Conservation (phyloP, 108 stramenopile species). For the Cylindrotheca closterium region DNA sequence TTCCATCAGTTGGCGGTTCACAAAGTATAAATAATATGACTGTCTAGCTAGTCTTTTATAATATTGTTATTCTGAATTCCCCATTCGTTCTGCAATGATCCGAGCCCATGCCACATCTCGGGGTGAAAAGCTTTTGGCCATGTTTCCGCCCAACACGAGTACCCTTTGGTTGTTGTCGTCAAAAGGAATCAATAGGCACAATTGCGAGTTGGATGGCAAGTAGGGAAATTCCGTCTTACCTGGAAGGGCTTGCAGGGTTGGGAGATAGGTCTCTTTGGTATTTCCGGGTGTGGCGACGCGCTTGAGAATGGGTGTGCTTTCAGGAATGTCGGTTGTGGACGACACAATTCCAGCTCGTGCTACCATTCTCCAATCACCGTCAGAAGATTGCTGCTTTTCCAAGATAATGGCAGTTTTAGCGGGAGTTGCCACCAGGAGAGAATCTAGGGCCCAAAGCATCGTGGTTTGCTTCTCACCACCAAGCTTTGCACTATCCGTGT, state of each 20-base stretch:
- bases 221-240: constrained; percentile 79
- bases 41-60: too few relatives aligned
- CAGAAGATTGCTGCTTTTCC: constrained; percentile 10
- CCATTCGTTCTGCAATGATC: constrained; percentile 65
- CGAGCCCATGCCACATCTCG: constrained; percentile 82
- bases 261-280: constrained; percentile 73
- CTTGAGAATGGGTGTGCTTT: constrained; percentile 71
- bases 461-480: not conserved
- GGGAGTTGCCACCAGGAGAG: constrained; percentile 64
- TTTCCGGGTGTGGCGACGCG: constrained; percentile 47
- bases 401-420: constrained; percentile 68
- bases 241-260: constrained; percentile 81
- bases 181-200: constrained; percentile 61
- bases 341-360: constrained; percentile 64
- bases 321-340: constrained; percentile 14
- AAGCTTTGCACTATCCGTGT: not conserved
- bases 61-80: constrained; percentile 6
- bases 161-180: constrained; percentile 15
- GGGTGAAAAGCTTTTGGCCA: constrained; percentile 78
- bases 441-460: constrained; percentile 56
- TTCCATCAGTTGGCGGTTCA: not conserved
- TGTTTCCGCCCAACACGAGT: constrained; percentile 73
- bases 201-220: constrained; percentile 76
- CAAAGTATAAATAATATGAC: not conserved
- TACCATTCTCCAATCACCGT: constrained; percentile 39